phyloP scores from a whole-genome alignment of 1,139 yeast species.

The Suhomyces coccinellae region DNA sequence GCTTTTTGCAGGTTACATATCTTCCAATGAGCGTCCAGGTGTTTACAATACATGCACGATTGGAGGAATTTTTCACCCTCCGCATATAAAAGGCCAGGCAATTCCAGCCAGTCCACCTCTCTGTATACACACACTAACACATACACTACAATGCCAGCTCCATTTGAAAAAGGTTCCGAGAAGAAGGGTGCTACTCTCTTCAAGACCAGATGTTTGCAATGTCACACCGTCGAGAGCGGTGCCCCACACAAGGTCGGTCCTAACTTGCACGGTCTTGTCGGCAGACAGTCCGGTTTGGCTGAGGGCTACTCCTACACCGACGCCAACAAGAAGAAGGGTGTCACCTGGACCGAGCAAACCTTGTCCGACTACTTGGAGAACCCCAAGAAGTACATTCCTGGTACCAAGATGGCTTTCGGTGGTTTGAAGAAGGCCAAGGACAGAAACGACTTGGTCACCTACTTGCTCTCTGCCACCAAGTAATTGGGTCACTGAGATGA shows the following conservation, averaged over 20 bases:
- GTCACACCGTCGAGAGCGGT: constrained; percentile 95
- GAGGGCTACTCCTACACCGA: constrained; percentile 95
- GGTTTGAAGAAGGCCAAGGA: constrained; percentile 99
- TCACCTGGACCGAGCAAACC: constrained; percentile 82
- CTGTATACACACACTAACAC: constrained; percentile 1
- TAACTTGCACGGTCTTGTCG: constrained; percentile 91
- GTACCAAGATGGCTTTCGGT: constrained; percentile 99
- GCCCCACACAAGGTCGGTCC: constrained; percentile 99
- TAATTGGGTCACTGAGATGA: constrained; percentile 26
- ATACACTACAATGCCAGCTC: constrained; percentile 53
- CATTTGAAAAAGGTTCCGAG: constrained; percentile 74
- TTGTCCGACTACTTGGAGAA: constrained; percentile 95
- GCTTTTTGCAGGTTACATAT: constrained; percentile 11
- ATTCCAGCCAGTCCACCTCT: neutral
- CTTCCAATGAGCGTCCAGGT: constrained; percentile 13
- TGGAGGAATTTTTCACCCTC: constrained; percentile 9
- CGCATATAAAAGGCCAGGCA: constrained; percentile 14
- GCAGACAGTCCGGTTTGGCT: constrained; percentile 90
- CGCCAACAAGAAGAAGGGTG: constrained; percentile 97
- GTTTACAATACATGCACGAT: constrained; percentile 13
- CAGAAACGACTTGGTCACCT: constrained; percentile 94
- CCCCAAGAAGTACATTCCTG: constrained; percentile 99
- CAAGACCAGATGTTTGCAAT: constrained; percentile 98
- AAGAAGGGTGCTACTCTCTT: constrained; percentile 98
- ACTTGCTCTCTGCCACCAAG: constrained; percentile 78